phyloP scores from a whole-genome alignment of 768 basidiomycete species.

The Brasilioporus rufonigricans region DNA sequence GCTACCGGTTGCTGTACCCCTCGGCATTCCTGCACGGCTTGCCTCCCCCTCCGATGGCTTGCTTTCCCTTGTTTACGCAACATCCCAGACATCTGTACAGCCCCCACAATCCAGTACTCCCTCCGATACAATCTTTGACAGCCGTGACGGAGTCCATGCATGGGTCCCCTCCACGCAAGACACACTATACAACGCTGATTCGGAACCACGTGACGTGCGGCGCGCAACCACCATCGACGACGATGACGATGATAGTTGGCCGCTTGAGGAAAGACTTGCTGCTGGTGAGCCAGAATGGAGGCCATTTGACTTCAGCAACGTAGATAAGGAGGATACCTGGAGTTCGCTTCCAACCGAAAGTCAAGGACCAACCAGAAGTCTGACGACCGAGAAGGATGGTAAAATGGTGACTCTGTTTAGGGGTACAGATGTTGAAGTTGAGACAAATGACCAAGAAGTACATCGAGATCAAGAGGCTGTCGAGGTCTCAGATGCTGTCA shows the following conservation, averaged over 20 bases:
- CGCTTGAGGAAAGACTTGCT: conserved; percentile 61
- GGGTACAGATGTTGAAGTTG: conserved; percentile 13
- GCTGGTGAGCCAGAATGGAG: conserved; percentile 58
- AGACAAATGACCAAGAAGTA: conserved; percentile 8
- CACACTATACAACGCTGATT: conserved; percentile 45
- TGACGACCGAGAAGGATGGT: conserved; percentile 13
- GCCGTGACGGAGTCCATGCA: conserved; percentile 40
- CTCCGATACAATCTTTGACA: conserved; percentile 53
- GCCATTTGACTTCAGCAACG: conserved; percentile 46
- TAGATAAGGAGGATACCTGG: conserved; percentile 76
- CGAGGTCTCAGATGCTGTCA: conserved; percentile 37
- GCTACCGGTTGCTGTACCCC: conserved; percentile 42
- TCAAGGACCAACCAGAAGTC: conserved; percentile 35
- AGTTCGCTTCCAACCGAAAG: conserved; percentile 64
- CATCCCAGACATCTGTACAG: conserved; percentile 44
- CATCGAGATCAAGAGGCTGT: conserved; percentile 14
- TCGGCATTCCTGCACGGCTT: conserved; percentile 41
- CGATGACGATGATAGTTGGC: conserved; percentile 77
- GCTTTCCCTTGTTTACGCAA: conserved; percentile 23
- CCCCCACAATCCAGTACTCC: conserved; percentile 51
- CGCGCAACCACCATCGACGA: conserved; percentile 30
- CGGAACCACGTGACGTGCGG: conserved; percentile 30
- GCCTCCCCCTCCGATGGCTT: conserved; percentile 24
- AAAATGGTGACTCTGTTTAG: neutral
- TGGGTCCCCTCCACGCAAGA: conserved; percentile 67